Conservation (phyloP, 306 rosid genomes). For the Rosa rugosa region DNA sequence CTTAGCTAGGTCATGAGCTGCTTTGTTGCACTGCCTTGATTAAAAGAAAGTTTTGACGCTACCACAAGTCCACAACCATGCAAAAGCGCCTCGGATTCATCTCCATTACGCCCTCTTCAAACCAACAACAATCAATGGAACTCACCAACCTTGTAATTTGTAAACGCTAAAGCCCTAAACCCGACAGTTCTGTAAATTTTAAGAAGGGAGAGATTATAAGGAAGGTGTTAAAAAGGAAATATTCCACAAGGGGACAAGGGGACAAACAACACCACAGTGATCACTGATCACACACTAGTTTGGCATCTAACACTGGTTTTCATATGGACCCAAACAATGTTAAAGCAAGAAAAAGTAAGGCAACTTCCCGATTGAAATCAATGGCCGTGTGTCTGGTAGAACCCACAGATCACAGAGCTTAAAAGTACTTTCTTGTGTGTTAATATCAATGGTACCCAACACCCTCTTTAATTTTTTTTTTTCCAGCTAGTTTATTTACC, state of each 20-base stretch:
- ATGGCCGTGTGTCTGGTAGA: conserved; percentile 46
- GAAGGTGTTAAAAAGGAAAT: not conserved
- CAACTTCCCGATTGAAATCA: not conserved
- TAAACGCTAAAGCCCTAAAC: not conserved
- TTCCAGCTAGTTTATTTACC: not conserved
- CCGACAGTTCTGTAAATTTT: not conserved
- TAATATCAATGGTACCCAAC: conserved; percentile 8
- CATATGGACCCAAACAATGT: conserved; percentile 14
- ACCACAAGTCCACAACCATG: not conserved
- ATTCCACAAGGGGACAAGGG: conserved; percentile 6
- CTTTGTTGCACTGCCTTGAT: too few species aligned
- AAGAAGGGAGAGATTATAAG: not conserved
- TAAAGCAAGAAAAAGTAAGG: conserved; percentile 9
- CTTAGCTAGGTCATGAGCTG: not conserved
- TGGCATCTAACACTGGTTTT: conserved; percentile 14
- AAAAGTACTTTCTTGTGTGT: conserved; percentile 20
- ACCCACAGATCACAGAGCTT: conserved; percentile 27
- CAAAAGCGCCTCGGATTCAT: not conserved
- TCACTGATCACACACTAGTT: not conserved
- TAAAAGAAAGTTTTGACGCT: too few species aligned
- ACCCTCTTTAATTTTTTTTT: not conserved
- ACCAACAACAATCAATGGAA: not conserved
- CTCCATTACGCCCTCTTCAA: not conserved
- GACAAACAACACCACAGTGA: not conserved
- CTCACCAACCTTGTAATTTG: not conserved